phyloP scores from a whole-genome alignment of 768 basidiomycete genomes.

The Candolleomyces aberdarensis region DNA sequence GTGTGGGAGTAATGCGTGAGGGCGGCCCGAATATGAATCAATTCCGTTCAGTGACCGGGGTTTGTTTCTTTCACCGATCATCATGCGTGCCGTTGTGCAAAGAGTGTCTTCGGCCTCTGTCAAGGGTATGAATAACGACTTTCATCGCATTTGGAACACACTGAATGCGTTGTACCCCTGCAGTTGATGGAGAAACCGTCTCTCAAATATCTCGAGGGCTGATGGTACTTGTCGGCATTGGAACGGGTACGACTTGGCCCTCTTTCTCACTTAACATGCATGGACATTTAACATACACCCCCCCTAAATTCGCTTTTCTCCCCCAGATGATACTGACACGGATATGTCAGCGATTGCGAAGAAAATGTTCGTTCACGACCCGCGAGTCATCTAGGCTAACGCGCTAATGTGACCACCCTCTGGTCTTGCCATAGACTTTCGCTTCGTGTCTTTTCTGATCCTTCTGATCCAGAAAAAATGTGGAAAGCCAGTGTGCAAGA shows the following conservation, averaged over 20 bases:
- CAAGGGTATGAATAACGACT: conserved; percentile 44
- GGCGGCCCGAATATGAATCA: too few species aligned
- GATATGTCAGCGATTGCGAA: conserved; percentile 74
- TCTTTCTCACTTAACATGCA: conserved; percentile 3
- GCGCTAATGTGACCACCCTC: conserved; percentile 1
- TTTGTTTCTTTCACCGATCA: not conserved
- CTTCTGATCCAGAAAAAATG: conserved; percentile 50
- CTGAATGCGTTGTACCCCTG: not conserved
- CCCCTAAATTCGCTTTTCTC: not conserved
- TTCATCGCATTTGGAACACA: not conserved
- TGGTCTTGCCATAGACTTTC: conserved; percentile 47
- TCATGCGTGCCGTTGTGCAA: conserved; percentile 86
- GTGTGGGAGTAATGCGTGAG: too few species aligned
- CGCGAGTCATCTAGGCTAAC: not conserved
- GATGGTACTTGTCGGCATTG: conserved; percentile 90
- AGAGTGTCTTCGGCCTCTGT: conserved; percentile 85
- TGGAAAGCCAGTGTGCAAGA: conserved; percentile 92
- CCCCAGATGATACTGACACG: conserved; percentile 69
- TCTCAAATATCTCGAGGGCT: conserved; percentile 83
- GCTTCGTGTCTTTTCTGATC: conserved; percentile 71
- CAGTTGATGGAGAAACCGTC: conserved; percentile 78
- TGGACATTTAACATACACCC: not conserved
- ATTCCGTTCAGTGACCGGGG: too few species aligned
- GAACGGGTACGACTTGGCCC: conserved; percentile 52
- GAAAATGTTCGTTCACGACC: conserved; percentile 62